Evolutionary conservation across 1,139 yeast genomes (phyloP).

Genomic region (Protomyces inundatus): DNA sequence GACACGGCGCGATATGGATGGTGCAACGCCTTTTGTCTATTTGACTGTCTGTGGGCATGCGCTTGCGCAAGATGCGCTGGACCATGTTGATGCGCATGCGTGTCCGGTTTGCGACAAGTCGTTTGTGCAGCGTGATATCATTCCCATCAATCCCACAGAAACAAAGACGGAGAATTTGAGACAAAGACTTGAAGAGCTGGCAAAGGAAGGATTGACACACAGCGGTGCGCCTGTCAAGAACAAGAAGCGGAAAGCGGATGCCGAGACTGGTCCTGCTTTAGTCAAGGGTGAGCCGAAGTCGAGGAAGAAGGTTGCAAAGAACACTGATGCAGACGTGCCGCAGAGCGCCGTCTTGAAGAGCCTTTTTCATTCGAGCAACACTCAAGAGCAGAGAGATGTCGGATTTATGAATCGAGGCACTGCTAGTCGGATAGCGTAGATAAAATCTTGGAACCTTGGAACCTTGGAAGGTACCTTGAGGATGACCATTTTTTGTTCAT

Average conservation of each 20-base stretch:
- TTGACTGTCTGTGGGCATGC: slow-evolving; percentile 55
- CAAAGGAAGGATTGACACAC: slow-evolving; percentile 45
- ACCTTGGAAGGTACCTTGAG: too few species aligned
- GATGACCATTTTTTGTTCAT: too few species aligned
- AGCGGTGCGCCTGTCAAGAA: slow-evolving; percentile 44
- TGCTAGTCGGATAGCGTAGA: slow-evolving; percentile 12
- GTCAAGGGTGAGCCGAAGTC: not conserved
- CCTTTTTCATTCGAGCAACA: slow-evolving; percentile 7
- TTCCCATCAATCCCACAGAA: slow-evolving; percentile 42
- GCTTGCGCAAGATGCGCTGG: slow-evolving; percentile 43
- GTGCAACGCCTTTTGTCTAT: slow-evolving; percentile 45
- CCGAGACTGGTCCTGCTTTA: slow-evolving; percentile 4
- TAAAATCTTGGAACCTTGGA: not conserved
- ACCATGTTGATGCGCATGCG: slow-evolving; percentile 34
- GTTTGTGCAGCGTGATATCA: slow-evolving; percentile 37
- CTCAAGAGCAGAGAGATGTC: not conserved
- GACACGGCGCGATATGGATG: slow-evolving; percentile 43
- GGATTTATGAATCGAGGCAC: slow-evolving; percentile 24
- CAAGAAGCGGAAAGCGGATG: slow-evolving; percentile 34
- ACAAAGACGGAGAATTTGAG: slow-evolving; percentile 37
- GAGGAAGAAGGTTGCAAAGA: slow-evolving; percentile 2
- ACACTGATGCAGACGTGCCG: not conserved
- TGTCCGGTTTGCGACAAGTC: slow-evolving; percentile 13
- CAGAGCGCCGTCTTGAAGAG: slow-evolving; percentile 14
- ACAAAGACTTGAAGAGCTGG: slow-evolving; percentile 41